Percentiles rank a stretch among this genome's conserved stretches.
Evolutionary conservation across 2,329 filamentous ascomycete species (phyloP).

Genomic region (Penicillium verrucosum): DNA sequence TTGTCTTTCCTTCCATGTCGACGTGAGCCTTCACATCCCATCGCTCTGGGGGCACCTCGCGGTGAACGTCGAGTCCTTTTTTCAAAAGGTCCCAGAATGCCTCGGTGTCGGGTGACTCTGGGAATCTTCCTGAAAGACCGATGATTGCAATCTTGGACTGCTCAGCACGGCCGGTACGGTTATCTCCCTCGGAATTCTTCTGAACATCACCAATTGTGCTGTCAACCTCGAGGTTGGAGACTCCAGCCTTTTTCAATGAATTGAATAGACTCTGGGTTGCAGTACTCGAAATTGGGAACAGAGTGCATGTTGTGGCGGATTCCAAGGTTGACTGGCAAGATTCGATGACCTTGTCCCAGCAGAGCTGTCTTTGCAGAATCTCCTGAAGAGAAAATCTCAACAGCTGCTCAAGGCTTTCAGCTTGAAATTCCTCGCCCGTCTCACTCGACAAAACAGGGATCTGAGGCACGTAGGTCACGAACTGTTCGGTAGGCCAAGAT

Average conservation of each 20-base stretch:
- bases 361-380: constrained; percentile 38
- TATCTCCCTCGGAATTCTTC: constrained; percentile 19
- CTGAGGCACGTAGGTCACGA: constrained; percentile 26
- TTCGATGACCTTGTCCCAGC: constrained; percentile 43
- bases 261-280: constrained; percentile 34
- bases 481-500: constrained; percentile 30
- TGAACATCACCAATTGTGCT: constrained; percentile 26
- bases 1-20: constrained; percentile 67
- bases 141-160: constrained; percentile 76
- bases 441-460: constrained; percentile 40
- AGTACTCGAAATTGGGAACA: constrained; percentile 33
- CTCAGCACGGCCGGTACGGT: constrained; percentile 32
- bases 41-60: constrained; percentile 60
- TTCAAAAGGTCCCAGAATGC: constrained; percentile 72
- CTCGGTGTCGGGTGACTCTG: constrained; percentile 67
- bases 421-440: constrained; percentile 32
- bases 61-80: constrained; percentile 70
- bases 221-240: constrained; percentile 28
- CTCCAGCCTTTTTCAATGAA: constrained; percentile 29
- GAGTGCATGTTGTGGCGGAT: constrained; percentile 17
- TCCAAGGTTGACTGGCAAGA: constrained; percentile 28
- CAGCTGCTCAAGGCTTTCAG: constrained; percentile 31
- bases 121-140: constrained; percentile 75
- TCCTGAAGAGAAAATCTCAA: constrained; percentile 36
- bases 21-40: constrained; percentile 70